These are phyloP conservation scores for Hyaloperonospora arabidopsidis DNA, from an alignment of 352 stramenopile species.

Conservation along the genomic window DNA sequence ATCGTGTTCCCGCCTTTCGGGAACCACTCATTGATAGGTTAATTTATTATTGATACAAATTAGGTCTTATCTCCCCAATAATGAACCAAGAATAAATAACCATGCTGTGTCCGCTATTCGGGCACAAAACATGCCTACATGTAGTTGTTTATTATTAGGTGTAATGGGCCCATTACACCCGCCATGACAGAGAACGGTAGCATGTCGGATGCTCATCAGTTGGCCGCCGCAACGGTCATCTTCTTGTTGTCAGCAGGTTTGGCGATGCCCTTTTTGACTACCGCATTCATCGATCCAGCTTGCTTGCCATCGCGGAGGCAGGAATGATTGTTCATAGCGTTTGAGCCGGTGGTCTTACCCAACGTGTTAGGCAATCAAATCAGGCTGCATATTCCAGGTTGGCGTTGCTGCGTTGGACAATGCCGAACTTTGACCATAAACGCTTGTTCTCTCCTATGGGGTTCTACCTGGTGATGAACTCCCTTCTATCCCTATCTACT, in stretches of 20 bases:
- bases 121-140: too few relatives aligned
- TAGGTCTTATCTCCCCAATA: too few relatives aligned
- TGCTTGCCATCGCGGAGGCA: neutral
- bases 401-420: neutral
- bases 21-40: too few relatives aligned
- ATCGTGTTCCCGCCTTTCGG: too few relatives aligned
- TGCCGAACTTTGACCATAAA: neutral
- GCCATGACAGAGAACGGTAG: neutral
- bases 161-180: neutral
- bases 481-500: neutral
- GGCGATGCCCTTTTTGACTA: neutral
- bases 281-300: neutral
- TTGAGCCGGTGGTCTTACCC: neutral
- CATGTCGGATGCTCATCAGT: neutral
- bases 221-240: neutral
- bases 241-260: neutral
- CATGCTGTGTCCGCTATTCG: too few relatives aligned
- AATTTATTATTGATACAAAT: too few relatives aligned
- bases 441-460: neutral
- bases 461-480: neutral
- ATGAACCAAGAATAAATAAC: too few relatives aligned
- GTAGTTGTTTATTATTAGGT: too few relatives aligned
- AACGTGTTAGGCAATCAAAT: neutral
- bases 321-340: neutral
- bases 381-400: neutral